Evolutionary conservation across 2,329 filamentous ascomycete genomes (phyloP), one percentile per base, ranked within the genome.

Genomic region (Alternaria postmessia): DNA sequence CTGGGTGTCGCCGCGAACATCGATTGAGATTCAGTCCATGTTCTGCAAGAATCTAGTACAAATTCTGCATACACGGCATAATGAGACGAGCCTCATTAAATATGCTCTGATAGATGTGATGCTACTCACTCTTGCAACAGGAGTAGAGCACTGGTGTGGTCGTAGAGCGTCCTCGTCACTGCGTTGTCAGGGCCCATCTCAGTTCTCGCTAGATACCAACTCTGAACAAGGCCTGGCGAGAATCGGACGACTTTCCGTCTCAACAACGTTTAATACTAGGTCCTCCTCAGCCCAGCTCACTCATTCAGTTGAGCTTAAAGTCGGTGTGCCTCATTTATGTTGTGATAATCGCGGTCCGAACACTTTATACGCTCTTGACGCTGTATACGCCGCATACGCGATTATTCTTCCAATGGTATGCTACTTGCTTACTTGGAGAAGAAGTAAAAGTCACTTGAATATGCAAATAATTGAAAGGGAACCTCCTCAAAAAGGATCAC

Each of bases 291-390:
- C 5, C 22, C 18, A 36, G 7, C 6, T 3, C 20, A 0, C 4
- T 26, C n/a, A 18, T 11, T 16, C 16, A 49, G 5, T 36, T 8
- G 18, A 14, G 30, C 14, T 26, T 8, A 36, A 11, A 8, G 14
- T 12, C 46, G 5, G 11, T 24, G 11, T 38, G 20, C 20, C 3
- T 49, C 18, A n/a, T 14, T 48, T 22, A 20, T 49, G 34, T 43
- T 11, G 14, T 30, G 18, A 48, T 20, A 9, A n/a, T 36, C n/a
- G 3, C 28, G 5, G 22, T 46, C 14, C 18, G 46, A 47, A 38
- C 18, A 28, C 4, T 18, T 20, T 66, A 65, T 47, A 70, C 68
- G 68, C 68, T 32, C 42, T 57, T 62, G 54, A 70, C 68, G 68
- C 68, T 54, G 9, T 54, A 69, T 9, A 69, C 68, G 68, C 68